Percentiles rank a stretch among this genome's conserved stretches.
Evolutionary conservation across 202 grass and related monocot species (phyloP).

Genomic region (Tripidium arundinaceum): DNA sequence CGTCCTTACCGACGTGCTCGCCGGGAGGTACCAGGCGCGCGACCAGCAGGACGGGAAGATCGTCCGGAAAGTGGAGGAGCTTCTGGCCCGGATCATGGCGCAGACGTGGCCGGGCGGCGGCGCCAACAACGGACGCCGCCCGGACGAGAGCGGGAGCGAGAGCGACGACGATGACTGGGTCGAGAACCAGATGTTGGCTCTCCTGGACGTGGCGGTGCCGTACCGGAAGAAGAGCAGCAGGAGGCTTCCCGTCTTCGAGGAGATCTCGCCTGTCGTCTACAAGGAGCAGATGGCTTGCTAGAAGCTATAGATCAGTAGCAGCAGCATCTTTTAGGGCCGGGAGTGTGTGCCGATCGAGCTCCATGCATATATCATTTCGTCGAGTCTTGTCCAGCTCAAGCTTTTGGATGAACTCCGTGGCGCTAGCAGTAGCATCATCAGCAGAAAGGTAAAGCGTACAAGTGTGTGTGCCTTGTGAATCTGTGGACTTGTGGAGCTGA

Average conservation of each 20-base stretch:
- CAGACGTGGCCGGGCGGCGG: neutral
- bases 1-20: constrained; percentile 48
- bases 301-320: neutral
- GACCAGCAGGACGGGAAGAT: constrained; percentile 39
- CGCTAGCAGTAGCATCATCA: neutral
- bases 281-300: constrained; percentile 60
- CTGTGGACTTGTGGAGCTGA: no score
- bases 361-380: neutral
- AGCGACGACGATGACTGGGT: constrained; percentile 17
- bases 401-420: neutral
- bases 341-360: neutral
- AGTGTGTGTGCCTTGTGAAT: no score
- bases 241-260: constrained; percentile 82
- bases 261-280: constrained; percentile 45
- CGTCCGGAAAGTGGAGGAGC: constrained; percentile 47
- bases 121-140: neutral
- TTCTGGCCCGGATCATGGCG: constrained; percentile 41
- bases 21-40: constrained; percentile 21
- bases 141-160: neutral
- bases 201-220: constrained; percentile 55
- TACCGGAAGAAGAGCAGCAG: constrained; percentile 37
- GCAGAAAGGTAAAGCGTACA: no score
- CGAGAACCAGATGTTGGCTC: constrained; percentile 50
- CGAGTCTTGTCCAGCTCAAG: neutral
- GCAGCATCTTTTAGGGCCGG: neutral